Evolutionary conservation across 768 basidiomycete genomes (phyloP).

Genomic region (Termitomyces sp.): DNA sequence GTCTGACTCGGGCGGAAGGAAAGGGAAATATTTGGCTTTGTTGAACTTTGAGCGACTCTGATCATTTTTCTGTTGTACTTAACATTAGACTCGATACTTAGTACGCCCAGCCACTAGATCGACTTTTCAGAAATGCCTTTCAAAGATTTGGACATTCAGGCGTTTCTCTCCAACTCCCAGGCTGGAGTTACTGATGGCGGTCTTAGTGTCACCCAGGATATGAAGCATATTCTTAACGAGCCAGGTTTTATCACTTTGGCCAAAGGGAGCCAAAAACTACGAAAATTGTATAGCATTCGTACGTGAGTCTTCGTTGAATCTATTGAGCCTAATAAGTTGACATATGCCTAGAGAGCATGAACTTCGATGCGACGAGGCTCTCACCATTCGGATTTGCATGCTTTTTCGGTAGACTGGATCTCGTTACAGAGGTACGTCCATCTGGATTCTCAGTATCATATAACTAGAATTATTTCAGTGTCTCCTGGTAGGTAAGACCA

Average conservation of each 20-base stretch:
- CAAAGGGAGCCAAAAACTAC: background rate
- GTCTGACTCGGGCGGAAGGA: too few species aligned
- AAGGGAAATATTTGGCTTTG: background rate
- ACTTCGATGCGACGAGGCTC: slow-evolving; percentile 19
- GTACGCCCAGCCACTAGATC: too few species aligned
- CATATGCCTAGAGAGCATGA: slow-evolving; percentile 18
- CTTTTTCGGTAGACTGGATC: slow-evolving; percentile 21
- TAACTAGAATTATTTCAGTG: background rate
- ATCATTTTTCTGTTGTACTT: background rate
- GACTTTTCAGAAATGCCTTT: background rate
- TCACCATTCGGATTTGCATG: slow-evolving; percentile 26
- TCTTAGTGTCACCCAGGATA: background rate
- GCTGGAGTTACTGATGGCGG: slow-evolving; percentile 1
- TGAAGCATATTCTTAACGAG: background rate
- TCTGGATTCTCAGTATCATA: background rate
- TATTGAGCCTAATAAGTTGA: background rate
- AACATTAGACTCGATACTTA: too few species aligned
- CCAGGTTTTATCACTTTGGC: background rate
- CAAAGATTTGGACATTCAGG: background rate
- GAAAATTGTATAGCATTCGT: slow-evolving; percentile 23
- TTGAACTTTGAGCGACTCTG: slow-evolving; percentile 14
- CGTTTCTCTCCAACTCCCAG: background rate
- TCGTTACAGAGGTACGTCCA: slow-evolving; percentile 14
- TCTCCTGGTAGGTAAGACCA: slow-evolving; percentile 15
- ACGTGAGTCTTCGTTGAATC: background rate